phyloP scores from a whole-genome alignment of 2,329 filamentous ascomycete species.

The Aspergillus thermomutatus region DNA sequence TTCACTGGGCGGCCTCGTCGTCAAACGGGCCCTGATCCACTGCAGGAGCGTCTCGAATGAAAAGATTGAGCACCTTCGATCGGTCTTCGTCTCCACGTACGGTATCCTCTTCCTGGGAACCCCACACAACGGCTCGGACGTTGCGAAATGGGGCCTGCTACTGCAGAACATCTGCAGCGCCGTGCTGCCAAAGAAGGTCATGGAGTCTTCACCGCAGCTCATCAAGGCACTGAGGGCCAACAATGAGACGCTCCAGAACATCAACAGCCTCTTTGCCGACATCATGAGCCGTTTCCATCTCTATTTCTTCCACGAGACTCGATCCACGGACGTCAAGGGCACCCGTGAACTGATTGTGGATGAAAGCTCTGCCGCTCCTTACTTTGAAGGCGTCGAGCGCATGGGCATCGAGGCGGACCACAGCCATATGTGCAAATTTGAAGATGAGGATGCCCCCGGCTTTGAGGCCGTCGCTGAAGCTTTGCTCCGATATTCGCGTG shows the following conservation, averaged over 20 bases:
- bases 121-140: slow-evolving; percentile 67
- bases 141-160: slow-evolving; percentile 65
- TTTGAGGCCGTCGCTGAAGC: slow-evolving; percentile 55
- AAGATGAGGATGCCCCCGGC: slow-evolving; percentile 61
- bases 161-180: slow-evolving; percentile 66
- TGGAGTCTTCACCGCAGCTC: slow-evolving; percentile 66
- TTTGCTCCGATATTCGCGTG: slow-evolving; percentile 44
- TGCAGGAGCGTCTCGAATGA: slow-evolving; percentile 60
- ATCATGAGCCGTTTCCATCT: slow-evolving; percentile 69
- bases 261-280: slow-evolving; percentile 70
- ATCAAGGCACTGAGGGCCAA: slow-evolving; percentile 69
- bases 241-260: slow-evolving; percentile 70
- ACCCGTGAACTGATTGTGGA: slow-evolving; percentile 66
- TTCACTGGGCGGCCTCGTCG: slow-evolving; percentile 68
- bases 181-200: slow-evolving; percentile 62
- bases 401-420: slow-evolving; percentile 75
- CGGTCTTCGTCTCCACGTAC: slow-evolving; percentile 71
- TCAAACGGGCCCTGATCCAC: slow-evolving; percentile 67
- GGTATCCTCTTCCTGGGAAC: slow-evolving; percentile 75
- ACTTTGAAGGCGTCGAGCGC: slow-evolving; percentile 65
- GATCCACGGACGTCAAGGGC: slow-evolving; percentile 66
- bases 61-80: slow-evolving; percentile 62
- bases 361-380: slow-evolving; percentile 65
- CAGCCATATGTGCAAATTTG: slow-evolving; percentile 70
- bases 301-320: slow-evolving; percentile 73